These are phyloP conservation scores for Paramyrothecium roridum DNA, from an alignment of 2,329 filamentous ascomycete species.

Conservation along the genomic window DNA sequence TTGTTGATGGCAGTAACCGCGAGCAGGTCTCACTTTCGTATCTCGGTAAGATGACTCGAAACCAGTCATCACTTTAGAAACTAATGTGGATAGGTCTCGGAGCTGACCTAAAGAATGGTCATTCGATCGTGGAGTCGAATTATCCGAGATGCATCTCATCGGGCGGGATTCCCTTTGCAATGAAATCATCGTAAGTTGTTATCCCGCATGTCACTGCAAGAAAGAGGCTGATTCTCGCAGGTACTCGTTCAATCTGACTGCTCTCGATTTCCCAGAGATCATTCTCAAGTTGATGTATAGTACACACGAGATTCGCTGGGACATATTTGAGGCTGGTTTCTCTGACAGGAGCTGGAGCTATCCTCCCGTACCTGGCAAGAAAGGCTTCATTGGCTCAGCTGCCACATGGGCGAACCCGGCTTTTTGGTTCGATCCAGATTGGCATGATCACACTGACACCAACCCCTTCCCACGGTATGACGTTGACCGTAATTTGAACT, in stretches of 20 bases:
- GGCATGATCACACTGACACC: too few relatives aligned
- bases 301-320: neutral
- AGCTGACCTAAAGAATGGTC: neutral
- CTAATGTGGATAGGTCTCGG: neutral
- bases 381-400: conserved; percentile 28
- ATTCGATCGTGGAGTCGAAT: neutral
- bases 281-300: neutral
- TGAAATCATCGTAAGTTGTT: neutral
- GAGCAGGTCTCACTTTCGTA: conserved; percentile 29
- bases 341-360: conserved; percentile 27
- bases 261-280: conserved; percentile 10
- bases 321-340: conserved; percentile 20
- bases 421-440: too few relatives aligned
- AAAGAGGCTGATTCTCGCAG: neutral
- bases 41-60: neutral
- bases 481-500: too few relatives aligned
- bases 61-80: neutral
- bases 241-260: neutral
- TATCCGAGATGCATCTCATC: neutral
- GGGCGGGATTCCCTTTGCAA: neutral
- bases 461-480: too few relatives aligned
- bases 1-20: conserved; percentile 23
- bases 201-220: too few relatives aligned
- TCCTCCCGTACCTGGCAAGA: conserved; percentile 26
- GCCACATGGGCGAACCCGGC: conserved; percentile 18